These are phyloP conservation scores for Candida labiduridarum DNA, from an alignment of 1,139 yeast species.

Conservation along the genomic window DNA sequence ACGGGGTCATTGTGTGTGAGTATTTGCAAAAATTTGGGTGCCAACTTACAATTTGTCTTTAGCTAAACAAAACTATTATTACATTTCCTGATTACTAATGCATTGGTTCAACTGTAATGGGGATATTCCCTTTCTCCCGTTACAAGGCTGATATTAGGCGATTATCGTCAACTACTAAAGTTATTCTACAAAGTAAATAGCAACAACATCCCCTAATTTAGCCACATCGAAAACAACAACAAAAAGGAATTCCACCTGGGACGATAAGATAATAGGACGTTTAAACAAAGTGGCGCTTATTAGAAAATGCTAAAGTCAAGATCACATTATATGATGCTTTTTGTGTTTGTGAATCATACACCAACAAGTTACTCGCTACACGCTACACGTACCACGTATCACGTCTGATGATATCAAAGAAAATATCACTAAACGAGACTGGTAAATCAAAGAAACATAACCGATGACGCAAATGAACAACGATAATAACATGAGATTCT, in stretches of 20 bases:
- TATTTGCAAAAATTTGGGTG: background rate
- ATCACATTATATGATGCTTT: background rate
- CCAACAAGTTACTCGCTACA: background rate
- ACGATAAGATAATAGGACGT: background rate
- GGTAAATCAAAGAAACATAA: background rate
- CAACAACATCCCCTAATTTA: background rate
- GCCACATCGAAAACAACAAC: background rate
- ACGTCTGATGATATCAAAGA: background rate
- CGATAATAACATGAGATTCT: background rate
- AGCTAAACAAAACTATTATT: background rate
- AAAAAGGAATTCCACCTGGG: background rate
- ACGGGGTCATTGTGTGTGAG: no score
- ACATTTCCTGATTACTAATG: no score
- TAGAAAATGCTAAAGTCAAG: background rate
- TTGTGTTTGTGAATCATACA: background rate
- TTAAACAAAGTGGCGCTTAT: background rate
- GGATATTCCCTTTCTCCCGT: no score
- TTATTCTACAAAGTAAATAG: background rate
- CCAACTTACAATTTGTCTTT: background rate
- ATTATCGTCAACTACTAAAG: background rate
- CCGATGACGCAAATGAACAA: constrained; percentile 3
- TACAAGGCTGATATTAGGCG: background rate
- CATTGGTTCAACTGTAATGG: no score
- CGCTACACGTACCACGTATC: background rate
- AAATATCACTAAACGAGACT: background rate